Evolutionary conservation across 257 asterid genomes (phyloP), one percentile per base, ranked within the genome.

Genomic region (Fraxinus pennsylvanica): DNA sequence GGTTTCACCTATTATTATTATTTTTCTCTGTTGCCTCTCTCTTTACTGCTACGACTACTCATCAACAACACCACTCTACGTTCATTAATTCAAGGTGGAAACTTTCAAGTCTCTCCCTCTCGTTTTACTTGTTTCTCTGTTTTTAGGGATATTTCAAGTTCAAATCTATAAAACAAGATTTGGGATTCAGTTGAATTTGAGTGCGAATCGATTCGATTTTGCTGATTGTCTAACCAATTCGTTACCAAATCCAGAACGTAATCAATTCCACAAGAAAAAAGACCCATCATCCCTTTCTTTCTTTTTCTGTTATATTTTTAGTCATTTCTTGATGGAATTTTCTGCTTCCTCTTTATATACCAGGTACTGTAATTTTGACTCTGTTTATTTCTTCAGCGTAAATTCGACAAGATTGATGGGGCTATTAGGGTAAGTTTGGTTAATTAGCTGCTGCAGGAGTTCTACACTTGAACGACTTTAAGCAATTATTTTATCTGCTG

Each of bases 11-110:
- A 4, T 78, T 63, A 9, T 43, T 6, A 6, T 36, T 36, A 0
- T 10, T 43, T 57, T 75, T 52, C 3, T 36, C 17, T 30, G 32
- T 67, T 47, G 21, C 50, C 4, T 27, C 22, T 41, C 10, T 45
- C 50, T 41, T 66, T 74, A 77, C 85, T 77, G 82, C 78, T 74
- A 73, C 66, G 63, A 75, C 80, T 73, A 45, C 87, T 82, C 69
- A 79, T 79, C 90, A 80, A 78, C 79, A 87, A 85, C 84, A 86
- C 84, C 85, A 84, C 89, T 83, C 86, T 61, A 73, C 82, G 74
- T 79, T 80, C 81, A 72, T 76, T 54, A 36, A 73, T 79, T 80
- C 80, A 72, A 80, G 70, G 38, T 85, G 76, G 82, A 68, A 84
- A 77, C 84, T 81, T 84, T 73, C 67, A 68, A 74, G 79, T 67